Evolutionary conservation across 345 rosid species (phyloP).

Genomic region (Populus tremula): DNA sequence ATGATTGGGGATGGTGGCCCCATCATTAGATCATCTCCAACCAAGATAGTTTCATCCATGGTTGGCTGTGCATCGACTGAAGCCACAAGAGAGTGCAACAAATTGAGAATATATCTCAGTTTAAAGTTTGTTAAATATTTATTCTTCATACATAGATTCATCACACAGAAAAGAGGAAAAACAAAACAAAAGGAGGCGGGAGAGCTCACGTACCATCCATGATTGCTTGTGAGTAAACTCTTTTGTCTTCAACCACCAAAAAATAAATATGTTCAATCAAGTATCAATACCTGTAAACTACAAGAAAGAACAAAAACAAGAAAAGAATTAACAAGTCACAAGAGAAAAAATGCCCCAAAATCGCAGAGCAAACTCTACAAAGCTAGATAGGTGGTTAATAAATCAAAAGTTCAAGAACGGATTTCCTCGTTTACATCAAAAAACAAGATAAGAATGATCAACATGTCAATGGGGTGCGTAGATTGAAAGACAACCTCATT

Average conservation of each 20-base stretch:
- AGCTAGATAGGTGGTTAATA: not conserved
- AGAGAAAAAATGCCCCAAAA: not conserved
- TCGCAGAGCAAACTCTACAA: not conserved
- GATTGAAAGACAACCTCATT: not conserved
- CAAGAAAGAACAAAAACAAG: not conserved
- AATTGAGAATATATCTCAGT: not conserved
- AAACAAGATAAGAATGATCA: not conserved
- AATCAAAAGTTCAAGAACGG: not conserved
- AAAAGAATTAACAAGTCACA: not conserved
- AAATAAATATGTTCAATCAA: not conserved
- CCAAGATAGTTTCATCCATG: constrained; percentile 95
- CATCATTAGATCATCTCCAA: constrained; percentile 90
- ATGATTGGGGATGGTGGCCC: constrained; percentile 89
- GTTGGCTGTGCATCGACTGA: constrained; percentile 88
- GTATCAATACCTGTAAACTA: constrained; percentile 13
- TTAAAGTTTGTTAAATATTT: not conserved
- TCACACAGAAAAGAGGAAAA: too few species aligned
- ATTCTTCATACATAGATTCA: not conserved
- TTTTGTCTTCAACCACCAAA: not conserved
- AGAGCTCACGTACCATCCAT: constrained; percentile 45
- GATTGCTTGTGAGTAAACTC: constrained; percentile 19
- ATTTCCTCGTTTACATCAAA: not conserved
- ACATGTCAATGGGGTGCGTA: not conserved
- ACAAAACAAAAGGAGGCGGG: not conserved
- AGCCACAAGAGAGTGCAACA: not conserved